Conservation (phyloP, 2,329 filamentous ascomycete genomes). For the Coniochaeta pulveracea region DNA sequence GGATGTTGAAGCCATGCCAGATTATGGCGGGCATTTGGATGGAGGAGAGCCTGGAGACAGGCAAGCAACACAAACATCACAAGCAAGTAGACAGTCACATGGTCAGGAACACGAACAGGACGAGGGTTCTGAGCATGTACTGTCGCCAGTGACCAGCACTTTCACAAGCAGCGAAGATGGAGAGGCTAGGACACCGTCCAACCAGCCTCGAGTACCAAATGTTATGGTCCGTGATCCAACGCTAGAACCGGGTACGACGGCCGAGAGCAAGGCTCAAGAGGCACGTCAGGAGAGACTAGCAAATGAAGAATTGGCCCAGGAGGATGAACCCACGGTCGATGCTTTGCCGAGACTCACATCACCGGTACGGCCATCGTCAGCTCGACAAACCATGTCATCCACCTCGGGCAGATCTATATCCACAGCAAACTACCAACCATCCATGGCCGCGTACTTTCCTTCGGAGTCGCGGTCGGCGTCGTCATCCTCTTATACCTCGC, state of each 20-base stretch:
- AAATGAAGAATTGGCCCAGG: constrained; percentile 1
- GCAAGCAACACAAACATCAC: too few relatives aligned
- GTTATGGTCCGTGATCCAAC: constrained; percentile 37
- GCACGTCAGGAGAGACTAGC: constrained; percentile 26
- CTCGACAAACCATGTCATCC: constrained; percentile 5
- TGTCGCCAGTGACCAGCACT: constrained; percentile 42
- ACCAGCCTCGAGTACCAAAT: constrained; percentile 33
- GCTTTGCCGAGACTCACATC: not conserved
- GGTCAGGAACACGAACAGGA: constrained; percentile 6
- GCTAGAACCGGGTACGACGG: constrained; percentile 21
- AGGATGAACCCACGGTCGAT: not conserved
- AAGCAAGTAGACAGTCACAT: not conserved
- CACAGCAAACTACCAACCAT: constrained; percentile 12
- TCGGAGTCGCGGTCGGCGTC: constrained; percentile 7
- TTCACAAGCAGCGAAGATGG: constrained; percentile 20
- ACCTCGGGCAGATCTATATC: constrained; percentile 7
- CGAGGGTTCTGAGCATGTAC: constrained; percentile 15
- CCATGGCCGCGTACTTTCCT: constrained; percentile 8
- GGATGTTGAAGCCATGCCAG: constrained; percentile 13
- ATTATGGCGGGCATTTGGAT: constrained; percentile 3
- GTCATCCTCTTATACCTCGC: constrained; percentile 11
- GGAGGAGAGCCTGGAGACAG: constrained; percentile 1
- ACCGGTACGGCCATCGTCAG: not conserved
- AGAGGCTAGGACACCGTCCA: constrained; percentile 11
- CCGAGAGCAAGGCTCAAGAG: constrained; percentile 31